Percentiles rank a stretch among this genome's conserved stretches.
Evolutionary conservation across 495 filamentous ascomycete genomes (phyloP).

Genomic region (Aspergillus incahuasiensis): DNA sequence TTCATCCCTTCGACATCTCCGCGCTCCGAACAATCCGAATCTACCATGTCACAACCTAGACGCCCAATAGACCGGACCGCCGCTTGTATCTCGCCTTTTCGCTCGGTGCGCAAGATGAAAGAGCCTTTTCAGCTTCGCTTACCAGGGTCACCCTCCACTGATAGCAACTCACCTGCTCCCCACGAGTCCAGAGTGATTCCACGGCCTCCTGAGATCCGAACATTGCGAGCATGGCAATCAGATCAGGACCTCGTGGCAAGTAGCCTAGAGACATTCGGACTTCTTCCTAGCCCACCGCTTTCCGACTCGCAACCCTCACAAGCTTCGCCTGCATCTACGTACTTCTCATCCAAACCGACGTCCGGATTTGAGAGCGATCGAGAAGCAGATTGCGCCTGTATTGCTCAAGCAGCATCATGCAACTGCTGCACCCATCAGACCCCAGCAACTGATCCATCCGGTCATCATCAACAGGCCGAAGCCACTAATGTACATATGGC

Average conservation of each 20-base stretch:
- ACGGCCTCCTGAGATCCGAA: slow-evolving; percentile 17
- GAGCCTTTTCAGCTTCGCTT: slow-evolving; percentile 42
- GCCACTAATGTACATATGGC: slow-evolving; percentile 37
- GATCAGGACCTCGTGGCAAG: slow-evolving; percentile 36
- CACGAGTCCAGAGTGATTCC: slow-evolving; percentile 17
- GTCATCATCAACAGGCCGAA: slow-evolving; percentile 14
- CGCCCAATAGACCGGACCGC: slow-evolving; percentile 25
- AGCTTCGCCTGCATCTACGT: slow-evolving; percentile 27
- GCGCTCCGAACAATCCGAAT: slow-evolving; percentile 26
- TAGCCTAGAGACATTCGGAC: slow-evolving; percentile 35
- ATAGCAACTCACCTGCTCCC: slow-evolving; percentile 19
- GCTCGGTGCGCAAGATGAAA: slow-evolving; percentile 46
- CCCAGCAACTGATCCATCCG: slow-evolving; percentile 1
- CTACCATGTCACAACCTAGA: slow-evolving; percentile 25
- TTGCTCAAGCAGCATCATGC: slow-evolving; percentile 7
- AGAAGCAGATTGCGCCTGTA: slow-evolving; percentile 2
- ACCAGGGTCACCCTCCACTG: slow-evolving; percentile 33
- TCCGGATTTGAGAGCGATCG: slow-evolving; percentile 16
- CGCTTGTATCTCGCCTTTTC: slow-evolving; percentile 37
- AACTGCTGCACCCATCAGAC: slow-evolving; percentile 15
- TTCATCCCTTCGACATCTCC: slow-evolving; percentile 23
- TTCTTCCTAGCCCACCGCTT: slow-evolving; percentile 40
- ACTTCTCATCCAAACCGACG: slow-evolving; percentile 25
- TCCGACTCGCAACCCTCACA: slow-evolving; percentile 34
- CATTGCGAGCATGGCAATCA: slow-evolving; percentile 40